Conservation (phyloP, 495 filamentous ascomycete genomes). For the Penicillium manginii region DNA sequence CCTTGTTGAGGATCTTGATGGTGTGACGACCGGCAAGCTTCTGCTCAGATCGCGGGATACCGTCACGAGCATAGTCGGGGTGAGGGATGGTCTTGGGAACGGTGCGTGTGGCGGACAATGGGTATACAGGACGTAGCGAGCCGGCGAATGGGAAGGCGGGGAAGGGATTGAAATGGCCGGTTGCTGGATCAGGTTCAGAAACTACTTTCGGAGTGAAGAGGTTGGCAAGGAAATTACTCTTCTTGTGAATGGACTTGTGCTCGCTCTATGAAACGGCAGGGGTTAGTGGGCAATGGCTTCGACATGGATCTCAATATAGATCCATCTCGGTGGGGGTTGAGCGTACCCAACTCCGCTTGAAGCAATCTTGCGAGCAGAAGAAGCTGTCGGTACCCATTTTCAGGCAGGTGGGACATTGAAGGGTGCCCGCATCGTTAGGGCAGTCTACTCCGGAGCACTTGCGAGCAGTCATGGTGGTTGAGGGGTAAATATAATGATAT, state of each 20-base stretch:
- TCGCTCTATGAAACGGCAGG: conserved; percentile 55
- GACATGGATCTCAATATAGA: conserved; percentile 10
- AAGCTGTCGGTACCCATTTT: conserved; percentile 89
- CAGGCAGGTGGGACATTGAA: conserved; percentile 94
- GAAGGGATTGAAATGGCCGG: conserved; percentile 87
- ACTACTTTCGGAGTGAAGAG: conserved; percentile 72
- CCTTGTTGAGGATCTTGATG: conserved; percentile 77
- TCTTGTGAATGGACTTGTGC: conserved; percentile 89
- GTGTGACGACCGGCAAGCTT: conserved; percentile 72
- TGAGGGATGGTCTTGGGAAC: conserved; percentile 80
- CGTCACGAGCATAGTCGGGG: conserved; percentile 84
- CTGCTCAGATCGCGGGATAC: conserved; percentile 79
- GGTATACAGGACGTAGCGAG: conserved; percentile 82
- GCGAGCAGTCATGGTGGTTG: conserved; percentile 46
- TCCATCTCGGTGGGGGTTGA: conserved; percentile 1
- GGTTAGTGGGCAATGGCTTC: conserved; percentile 1
- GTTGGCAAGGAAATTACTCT: conserved; percentile 74
- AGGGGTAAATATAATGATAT: not conserved
- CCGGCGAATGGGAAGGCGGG: conserved; percentile 84
- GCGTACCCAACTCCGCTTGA: conserved; percentile 94
- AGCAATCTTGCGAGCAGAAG: conserved; percentile 99
- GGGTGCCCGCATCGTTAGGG: conserved; percentile 74
- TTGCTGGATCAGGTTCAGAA: conserved; percentile 89
- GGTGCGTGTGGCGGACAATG: conserved; percentile 71
- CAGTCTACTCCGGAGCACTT: conserved; percentile 85